phyloP scores from a whole-genome alignment of 768 basidiomycete genomes.

The Rhodocollybia butyracea region DNA sequence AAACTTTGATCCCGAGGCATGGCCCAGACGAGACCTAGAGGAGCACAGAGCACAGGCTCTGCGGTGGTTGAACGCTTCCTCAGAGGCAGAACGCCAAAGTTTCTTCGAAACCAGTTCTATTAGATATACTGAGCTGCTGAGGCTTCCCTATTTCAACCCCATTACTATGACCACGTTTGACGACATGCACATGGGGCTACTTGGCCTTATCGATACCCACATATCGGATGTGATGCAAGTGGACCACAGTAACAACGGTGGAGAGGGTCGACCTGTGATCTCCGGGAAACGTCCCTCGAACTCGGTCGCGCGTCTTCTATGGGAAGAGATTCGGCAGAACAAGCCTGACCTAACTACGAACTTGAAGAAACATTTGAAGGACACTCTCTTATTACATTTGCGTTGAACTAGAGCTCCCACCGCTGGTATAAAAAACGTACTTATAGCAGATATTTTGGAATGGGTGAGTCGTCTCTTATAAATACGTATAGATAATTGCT shows the following conservation, averaged over 20 bases:
- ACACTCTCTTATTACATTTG: too few relatives aligned
- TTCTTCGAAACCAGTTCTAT: constrained; percentile 21
- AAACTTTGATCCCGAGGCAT: constrained; percentile 12
- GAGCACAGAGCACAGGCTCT: constrained; percentile 14
- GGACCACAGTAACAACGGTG: constrained; percentile 6
- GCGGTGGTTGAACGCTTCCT: constrained; percentile 17
- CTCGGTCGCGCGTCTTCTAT: not conserved
- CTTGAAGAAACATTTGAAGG: too few relatives aligned
- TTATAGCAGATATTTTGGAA: too few relatives aligned
- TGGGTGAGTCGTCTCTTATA: too few relatives aligned
- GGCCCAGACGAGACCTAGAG: constrained; percentile 10
- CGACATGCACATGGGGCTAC: too few relatives aligned
- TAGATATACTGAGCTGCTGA: constrained; percentile 24
- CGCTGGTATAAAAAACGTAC: too few relatives aligned
- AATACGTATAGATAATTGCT: too few relatives aligned
- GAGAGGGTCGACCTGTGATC: not conserved
- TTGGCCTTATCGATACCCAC: constrained; percentile 25
- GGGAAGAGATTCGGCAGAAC: not conserved
- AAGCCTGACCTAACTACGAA: too few relatives aligned
- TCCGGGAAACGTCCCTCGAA: not conserved
- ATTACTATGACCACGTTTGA: constrained; percentile 27
- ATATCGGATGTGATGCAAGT: constrained; percentile 18
- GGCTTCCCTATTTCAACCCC: constrained; percentile 33
- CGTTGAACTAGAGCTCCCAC: too few relatives aligned
- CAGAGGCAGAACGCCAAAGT: not conserved